These are phyloP conservation scores for Fusarium burgessii DNA, from an alignment of 2,329 filamentous ascomycete genomes.

Conservation along the genomic window DNA sequence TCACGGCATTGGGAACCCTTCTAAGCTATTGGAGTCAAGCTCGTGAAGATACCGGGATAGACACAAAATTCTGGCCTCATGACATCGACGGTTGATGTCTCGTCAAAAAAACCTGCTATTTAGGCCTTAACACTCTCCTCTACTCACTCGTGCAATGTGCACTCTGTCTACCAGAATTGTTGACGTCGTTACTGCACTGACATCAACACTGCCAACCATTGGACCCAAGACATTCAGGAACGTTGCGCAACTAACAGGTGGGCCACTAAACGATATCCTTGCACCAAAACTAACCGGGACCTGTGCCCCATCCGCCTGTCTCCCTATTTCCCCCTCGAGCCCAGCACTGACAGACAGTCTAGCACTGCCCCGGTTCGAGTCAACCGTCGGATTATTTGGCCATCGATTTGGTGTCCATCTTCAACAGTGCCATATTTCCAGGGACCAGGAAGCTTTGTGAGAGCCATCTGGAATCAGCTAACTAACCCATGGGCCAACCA, in stretches of 20 bases:
- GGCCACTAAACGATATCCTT: constrained; percentile 21
- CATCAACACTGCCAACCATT: constrained; percentile 22
- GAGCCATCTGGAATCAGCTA: constrained; percentile 10
- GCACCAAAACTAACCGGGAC: constrained; percentile 24
- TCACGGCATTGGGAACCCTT: constrained; percentile 36
- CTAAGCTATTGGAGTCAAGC: constrained; percentile 22
- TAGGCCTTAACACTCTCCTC: neutral
- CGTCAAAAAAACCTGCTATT: neutral
- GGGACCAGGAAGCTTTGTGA: constrained; percentile 26
- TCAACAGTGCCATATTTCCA: constrained; percentile 8
- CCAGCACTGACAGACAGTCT: neutral
- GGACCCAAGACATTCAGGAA: constrained; percentile 29
- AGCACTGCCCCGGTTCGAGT: constrained; percentile 10
- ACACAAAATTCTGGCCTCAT: constrained; percentile 6
- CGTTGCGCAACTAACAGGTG: constrained; percentile 28
- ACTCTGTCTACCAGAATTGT: neutral
- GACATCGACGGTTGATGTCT: neutral
- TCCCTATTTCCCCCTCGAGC: constrained; percentile 6
- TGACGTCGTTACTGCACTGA: constrained; percentile 16
- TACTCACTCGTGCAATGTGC: neutral
- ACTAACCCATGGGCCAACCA: constrained; percentile 29
- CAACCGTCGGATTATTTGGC: constrained; percentile 3
- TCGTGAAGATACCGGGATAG: constrained; percentile 1
- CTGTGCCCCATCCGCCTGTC: constrained; percentile 24
- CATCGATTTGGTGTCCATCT: constrained; percentile 2